Conservation (phyloP, 1,284 basidiomycete genomes). For the Ceratobasidium papillatum region DNA sequence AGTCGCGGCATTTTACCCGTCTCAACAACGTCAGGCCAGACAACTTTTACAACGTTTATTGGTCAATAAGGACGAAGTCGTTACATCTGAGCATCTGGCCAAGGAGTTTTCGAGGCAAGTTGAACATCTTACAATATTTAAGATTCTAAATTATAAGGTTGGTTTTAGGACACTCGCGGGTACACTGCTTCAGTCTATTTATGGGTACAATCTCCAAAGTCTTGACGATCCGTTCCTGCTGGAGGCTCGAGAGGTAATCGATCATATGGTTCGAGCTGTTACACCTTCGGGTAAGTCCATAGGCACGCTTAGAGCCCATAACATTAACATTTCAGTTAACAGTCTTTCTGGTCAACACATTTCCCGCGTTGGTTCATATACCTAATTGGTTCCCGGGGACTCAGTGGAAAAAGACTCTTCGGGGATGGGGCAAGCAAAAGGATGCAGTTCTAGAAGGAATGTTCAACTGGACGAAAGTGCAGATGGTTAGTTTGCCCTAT, state of each 20-base stretch:
- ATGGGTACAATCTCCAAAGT: conserved; percentile 22
- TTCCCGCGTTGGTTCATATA: conserved; percentile 13
- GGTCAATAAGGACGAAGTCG: neutral
- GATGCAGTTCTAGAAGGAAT: neutral
- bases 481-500: neutral
- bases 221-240: neutral
- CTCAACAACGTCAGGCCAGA: neutral
- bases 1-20: neutral
- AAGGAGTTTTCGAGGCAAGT: neutral
- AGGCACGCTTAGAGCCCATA: neutral
- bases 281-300: conserved; percentile 19
- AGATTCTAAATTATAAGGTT: neutral
- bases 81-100: neutral
- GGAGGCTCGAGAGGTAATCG: neutral
- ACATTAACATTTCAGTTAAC: neutral
- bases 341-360: conserved; percentile 26
- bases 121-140: no score
- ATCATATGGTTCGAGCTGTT: neutral
- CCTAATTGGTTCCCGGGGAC: conserved; percentile 31
- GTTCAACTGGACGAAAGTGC: conserved; percentile 25
- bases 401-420: conserved; percentile 14
- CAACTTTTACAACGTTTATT: conserved; percentile 3
- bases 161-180: neutral
- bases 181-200: conserved; percentile 12
- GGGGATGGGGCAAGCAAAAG: conserved; percentile 22